These are phyloP conservation scores for Limonomyces culmigenus DNA, from an alignment of 1,284 basidiomycete species.

Conservation along the genomic window DNA sequence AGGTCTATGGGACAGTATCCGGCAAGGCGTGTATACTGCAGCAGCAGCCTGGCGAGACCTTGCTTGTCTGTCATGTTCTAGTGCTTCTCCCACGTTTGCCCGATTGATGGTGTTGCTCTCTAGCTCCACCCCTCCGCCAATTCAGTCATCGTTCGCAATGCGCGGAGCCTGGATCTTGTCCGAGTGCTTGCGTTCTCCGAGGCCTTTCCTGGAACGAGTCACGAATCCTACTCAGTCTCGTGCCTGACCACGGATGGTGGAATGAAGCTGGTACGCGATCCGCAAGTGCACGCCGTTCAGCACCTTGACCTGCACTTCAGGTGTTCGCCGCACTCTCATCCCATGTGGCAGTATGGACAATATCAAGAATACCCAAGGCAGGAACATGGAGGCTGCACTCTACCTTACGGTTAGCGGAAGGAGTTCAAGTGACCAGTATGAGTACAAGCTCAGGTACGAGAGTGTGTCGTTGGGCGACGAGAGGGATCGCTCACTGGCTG, in stretches of 20 bases:
- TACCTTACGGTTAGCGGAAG: constrained; percentile 41
- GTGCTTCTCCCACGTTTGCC: too few species aligned
- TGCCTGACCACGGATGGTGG: constrained; percentile 52
- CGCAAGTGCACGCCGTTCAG: neutral
- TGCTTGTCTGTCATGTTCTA: too few species aligned
- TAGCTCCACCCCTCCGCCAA: constrained; percentile 61
- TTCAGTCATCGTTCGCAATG: constrained; percentile 50
- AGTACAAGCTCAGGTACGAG: too few species aligned
- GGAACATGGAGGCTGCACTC: constrained; percentile 67
- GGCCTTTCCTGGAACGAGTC: constrained; percentile 43
- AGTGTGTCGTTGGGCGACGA: too few species aligned
- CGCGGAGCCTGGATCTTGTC: constrained; percentile 37
- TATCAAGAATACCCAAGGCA: constrained; percentile 37
- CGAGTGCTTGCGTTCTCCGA: constrained; percentile 62
- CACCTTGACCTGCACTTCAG: constrained; percentile 19
- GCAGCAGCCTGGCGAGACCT: too few species aligned
- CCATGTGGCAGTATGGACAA: constrained; percentile 55
- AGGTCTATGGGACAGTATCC: too few species aligned
- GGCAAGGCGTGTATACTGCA: too few species aligned
- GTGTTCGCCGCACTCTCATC: constrained; percentile 51
- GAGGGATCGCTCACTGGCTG: too few species aligned
- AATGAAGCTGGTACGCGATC: constrained; percentile 53
- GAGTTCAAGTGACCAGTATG: constrained; percentile 34
- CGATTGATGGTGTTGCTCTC: too few species aligned
- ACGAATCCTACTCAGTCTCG: constrained; percentile 28